These are phyloP conservation scores for Boletus subcaerulescens DNA, from an alignment of 768 basidiomycete genomes.

Conservation along the genomic window DNA sequence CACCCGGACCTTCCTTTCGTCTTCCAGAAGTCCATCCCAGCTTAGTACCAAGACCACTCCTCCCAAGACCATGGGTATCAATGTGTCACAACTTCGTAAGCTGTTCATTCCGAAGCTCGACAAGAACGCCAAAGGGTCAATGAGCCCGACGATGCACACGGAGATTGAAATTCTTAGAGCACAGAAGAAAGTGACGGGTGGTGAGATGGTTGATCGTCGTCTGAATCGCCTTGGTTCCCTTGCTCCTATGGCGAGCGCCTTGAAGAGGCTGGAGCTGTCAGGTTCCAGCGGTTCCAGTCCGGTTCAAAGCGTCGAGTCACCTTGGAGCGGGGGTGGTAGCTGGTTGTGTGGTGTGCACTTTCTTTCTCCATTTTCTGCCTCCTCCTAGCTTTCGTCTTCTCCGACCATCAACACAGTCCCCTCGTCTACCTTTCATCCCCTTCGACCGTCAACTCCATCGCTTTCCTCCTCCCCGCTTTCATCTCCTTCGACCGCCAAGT, in stretches of 20 bases:
- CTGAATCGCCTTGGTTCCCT: too few relatives aligned
- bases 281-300: too few relatives aligned
- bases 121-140: not conserved
- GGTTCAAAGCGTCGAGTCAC: too few relatives aligned
- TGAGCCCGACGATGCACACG: not conserved
- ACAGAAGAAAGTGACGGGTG: constrained; percentile 1
- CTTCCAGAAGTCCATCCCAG: not conserved
- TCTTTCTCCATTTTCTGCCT: too few relatives aligned
- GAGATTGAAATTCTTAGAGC: constrained; percentile 9
- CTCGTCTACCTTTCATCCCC: too few relatives aligned
- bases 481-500: not conserved
- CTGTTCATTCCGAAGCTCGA: constrained; percentile 6
- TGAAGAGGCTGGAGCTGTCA: too few relatives aligned
- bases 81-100: not conserved
- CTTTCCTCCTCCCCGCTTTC: not conserved
- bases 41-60: not conserved
- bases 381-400: too few relatives aligned
- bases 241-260: too few relatives aligned
- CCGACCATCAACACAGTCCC: too few relatives aligned
- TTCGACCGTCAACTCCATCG: not conserved
- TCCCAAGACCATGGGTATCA: not conserved
- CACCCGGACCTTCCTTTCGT: not conserved
- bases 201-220: not conserved
- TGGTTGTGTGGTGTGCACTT: too few relatives aligned
- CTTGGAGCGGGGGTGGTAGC: too few relatives aligned